Evolutionary conservation across 176 grass and related monocot species (phyloP).

Genomic region (Puya raimondii): DNA sequence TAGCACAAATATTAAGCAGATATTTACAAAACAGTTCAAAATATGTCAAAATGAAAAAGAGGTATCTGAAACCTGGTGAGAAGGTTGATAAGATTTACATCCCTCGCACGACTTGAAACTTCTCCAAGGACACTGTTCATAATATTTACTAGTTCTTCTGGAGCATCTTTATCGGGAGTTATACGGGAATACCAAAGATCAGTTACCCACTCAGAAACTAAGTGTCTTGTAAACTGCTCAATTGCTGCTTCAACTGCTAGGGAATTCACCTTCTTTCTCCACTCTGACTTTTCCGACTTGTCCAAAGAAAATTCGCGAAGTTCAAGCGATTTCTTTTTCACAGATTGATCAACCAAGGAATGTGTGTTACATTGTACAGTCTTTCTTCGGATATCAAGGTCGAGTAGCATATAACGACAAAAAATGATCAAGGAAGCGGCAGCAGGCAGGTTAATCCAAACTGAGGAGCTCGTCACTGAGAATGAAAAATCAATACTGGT

Average conservation of each 20-base stretch:
- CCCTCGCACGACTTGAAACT: constrained; percentile 69
- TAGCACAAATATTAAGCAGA: background rate
- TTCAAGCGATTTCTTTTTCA: constrained; percentile 35
- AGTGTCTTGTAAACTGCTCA: constrained; percentile 78
- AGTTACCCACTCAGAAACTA: constrained; percentile 82
- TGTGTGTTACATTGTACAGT: constrained; percentile 10
- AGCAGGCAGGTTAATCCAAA: constrained; percentile 87
- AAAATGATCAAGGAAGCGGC: constrained; percentile 60
- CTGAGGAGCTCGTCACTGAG: constrained; percentile 94
- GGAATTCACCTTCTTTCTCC: constrained; percentile 85
- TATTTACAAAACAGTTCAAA: background rate
- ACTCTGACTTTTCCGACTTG: constrained; percentile 40
- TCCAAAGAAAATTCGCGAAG: constrained; percentile 27
- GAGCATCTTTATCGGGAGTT: constrained; percentile 85
- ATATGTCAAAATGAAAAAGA: constrained; percentile 9
- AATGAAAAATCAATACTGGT: constrained; percentile 2
- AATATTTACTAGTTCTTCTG: constrained; percentile 58
- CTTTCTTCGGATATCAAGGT: constrained; percentile 77
- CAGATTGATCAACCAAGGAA: constrained; percentile 13
- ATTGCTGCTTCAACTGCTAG: constrained; percentile 78
- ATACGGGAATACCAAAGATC: constrained; percentile 95
- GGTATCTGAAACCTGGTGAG: constrained; percentile 58
- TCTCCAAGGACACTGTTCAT: constrained; percentile 69
- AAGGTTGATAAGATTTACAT: constrained; percentile 73
- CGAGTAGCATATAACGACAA: constrained; percentile 71